A percentile compares a stretch with the other conserved stretches of the same genome.
Conservation (phyloP, 305 asterid species). For the Fraxinus albicans region DNA sequence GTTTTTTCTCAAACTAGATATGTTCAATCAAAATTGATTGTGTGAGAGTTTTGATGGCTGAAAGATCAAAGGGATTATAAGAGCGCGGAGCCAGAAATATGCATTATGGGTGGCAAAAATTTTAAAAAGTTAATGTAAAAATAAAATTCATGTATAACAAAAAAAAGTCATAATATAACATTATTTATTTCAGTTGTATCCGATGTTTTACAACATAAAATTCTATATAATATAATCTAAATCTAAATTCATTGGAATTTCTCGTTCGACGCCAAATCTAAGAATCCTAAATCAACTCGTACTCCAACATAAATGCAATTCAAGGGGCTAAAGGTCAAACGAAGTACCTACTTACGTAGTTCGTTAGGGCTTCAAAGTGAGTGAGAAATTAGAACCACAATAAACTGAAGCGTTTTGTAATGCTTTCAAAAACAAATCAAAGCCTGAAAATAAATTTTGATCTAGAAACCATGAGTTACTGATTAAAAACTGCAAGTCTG, state of each 20-base stretch:
- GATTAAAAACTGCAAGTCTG: not conserved
- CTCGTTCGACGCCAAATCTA: not conserved
- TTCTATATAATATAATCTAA: not conserved
- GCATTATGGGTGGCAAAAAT: not conserved
- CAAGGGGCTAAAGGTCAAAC: not conserved
- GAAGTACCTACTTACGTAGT: not conserved
- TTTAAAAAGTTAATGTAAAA: too few relatives aligned
- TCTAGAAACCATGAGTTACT: not conserved
- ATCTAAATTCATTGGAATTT: not conserved
- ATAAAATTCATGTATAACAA: not conserved
- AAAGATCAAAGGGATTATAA: not conserved
- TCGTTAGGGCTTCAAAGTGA: not conserved
- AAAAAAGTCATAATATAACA: not conserved
- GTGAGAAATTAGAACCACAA: not conserved
- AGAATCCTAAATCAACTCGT: not conserved
- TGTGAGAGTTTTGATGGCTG: not conserved
- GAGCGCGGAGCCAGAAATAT: not conserved
- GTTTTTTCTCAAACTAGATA: not conserved
- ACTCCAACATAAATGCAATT: not conserved
- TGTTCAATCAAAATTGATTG: not conserved
- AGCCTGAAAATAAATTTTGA: not conserved
- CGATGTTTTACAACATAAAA: not conserved
- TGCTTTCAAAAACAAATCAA: not conserved
- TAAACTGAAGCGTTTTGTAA: not conserved
- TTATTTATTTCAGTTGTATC: not conserved